Base-by-base conservation (phyloP, 2,329 filamentous ascomycete species). In the Cytospora piceicola region DNA sequence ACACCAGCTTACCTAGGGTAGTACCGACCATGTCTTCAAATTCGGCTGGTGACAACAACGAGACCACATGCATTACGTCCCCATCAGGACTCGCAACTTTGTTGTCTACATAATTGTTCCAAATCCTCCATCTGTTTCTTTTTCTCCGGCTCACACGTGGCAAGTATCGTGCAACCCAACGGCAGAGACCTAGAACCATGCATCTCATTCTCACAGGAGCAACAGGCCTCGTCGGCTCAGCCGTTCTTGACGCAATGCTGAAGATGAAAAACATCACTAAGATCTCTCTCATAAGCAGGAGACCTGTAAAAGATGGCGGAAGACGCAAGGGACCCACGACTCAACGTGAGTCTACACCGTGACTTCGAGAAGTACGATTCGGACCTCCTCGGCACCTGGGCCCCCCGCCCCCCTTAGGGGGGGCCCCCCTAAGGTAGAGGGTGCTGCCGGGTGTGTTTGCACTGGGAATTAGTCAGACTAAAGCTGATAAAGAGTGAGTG, bases 401-500 rank as follows among this genome's bases (percentile, higher is more conserved):
- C n/a, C n/a, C n/a, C n/a, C n/a, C n/a, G n/a, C n/a, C n/a, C n/a
- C n/a, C n/a, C n/a, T n/a, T n/a, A n/a, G n/a, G n/a, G n/a, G n/a
- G n/a, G n/a, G n/a, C n/a, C n/a, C n/a, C n/a, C n/a, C n/a, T n/a
- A 80, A 88, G 72, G 79, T 94, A 0, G 80, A 82, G 61, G 90
- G 85, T 27, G 90, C 90, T 0, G 78, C 83, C 9, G 90, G 88
- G 2, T 90, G 87, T 66, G 88, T 93, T 1, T 94, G 90, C 91
- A 0, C 80, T 90, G 55, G 90, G 91, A 0, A 86, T 88, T 57
- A 87, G 84, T 67, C 84, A 88, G 71, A 85, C 75, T 14, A 77
- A 82, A 51, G 88, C 91, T 9, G 73, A 73, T 64, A 86, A 85
- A 67, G 85, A 89, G 83, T 88, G 72, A 67, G 82, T 73, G 20